Conservation (phyloP, 805 yeast genomes). For the Barnettozyma pratensis region DNA sequence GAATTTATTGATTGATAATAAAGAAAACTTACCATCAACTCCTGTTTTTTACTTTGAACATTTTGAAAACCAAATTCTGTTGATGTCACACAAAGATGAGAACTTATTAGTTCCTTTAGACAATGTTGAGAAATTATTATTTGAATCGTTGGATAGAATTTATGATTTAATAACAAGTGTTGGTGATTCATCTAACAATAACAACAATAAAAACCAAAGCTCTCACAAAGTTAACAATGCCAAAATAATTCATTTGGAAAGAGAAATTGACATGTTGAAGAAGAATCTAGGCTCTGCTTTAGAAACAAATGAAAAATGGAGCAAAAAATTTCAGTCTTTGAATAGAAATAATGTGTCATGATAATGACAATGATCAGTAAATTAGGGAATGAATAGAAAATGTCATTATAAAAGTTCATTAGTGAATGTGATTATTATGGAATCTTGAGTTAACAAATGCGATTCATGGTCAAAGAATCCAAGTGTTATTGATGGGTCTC, state of each 20-base stretch:
- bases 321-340: constrained; percentile 10
- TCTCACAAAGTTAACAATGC: not conserved
- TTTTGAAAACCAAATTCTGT: constrained; percentile 3
- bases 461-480: too few species aligned
- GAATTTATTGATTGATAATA: constrained; percentile 1
- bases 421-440: too few species aligned
- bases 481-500: too few species aligned
- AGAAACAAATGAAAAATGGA: constrained; percentile 26
- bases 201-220: too few species aligned
- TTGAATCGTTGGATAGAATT: constrained; percentile 13
- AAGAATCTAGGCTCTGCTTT: constrained; percentile 17
- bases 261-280: constrained; percentile 12
- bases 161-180: constrained; percentile 13
- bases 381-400: not conserved
- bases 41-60: constrained; percentile 6
- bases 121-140: constrained; percentile 3
- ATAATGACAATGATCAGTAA: not conserved
- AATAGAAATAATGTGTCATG: not conserved
- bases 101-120: not conserved
- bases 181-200: too few species aligned
- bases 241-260: constrained; percentile 9
- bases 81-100: not conserved
- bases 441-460: too few species aligned
- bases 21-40: constrained; percentile 2
- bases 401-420: too few species aligned